phyloP scores from a whole-genome alignment of 176 grass and related monocot species.

The Phyllostachys edulis region DNA sequence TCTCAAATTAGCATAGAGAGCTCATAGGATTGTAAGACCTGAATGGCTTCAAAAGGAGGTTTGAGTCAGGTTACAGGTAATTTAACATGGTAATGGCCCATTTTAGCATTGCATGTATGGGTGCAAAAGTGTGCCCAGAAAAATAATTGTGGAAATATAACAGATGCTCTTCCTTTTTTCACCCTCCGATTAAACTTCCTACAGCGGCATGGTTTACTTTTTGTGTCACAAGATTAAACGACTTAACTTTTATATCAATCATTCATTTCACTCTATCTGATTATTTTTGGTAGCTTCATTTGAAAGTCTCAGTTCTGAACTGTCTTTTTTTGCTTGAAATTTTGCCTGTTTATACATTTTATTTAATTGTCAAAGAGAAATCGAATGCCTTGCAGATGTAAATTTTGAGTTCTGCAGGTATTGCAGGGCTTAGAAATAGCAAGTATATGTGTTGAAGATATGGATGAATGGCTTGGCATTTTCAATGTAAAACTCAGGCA shows the following conservation, averaged over 20 bases:
- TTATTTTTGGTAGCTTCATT: neutral
- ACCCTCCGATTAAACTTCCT: neutral
- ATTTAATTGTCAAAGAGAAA: neutral
- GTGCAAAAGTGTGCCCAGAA: neutral
- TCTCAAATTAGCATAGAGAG: neutral
- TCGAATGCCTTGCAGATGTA: neutral
- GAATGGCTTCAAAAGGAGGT: neutral
- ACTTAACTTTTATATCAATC: neutral
- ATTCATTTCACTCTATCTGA: neutral
- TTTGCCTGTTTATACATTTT: neutral
- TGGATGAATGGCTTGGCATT: constrained; percentile 97
- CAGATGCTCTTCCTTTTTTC: neutral
- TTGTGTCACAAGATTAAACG: neutral
- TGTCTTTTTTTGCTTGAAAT: neutral
- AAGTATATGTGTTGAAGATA: constrained; percentile 83
- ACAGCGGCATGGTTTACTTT: neutral
- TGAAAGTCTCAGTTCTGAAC: neutral
- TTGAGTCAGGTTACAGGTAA: neutral
- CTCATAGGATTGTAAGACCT: neutral
- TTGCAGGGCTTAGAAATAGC: constrained; percentile 75
- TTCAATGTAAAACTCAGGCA: constrained; percentile 97
- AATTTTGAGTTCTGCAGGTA: constrained; percentile 52
- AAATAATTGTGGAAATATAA: neutral
- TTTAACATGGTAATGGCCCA: neutral
- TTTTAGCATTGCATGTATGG: neutral